Percentiles rank a stretch among this genome's conserved stretches.
These are phyloP conservation scores for Entomortierella parvispora DNA, from an alignment of 192 early-diverging fungal genomes.

Conservation along the genomic window DNA sequence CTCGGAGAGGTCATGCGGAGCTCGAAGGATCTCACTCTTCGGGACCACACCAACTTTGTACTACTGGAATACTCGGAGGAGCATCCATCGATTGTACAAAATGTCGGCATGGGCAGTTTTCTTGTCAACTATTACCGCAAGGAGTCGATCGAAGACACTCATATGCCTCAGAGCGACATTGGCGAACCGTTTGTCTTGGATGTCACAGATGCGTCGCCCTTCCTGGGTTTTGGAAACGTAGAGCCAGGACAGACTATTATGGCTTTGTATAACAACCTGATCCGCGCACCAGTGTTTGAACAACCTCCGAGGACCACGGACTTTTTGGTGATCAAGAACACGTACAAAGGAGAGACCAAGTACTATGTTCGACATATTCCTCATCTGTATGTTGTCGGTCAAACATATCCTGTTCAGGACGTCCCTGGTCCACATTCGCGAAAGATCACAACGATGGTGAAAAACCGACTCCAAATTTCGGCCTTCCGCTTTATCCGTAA, in stretches of 20 bases:
- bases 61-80: constrained; percentile 97
- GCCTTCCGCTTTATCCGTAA: constrained; percentile 89
- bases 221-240: constrained; percentile 95
- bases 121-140: constrained; percentile 97
- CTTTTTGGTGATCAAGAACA: constrained; percentile 86
- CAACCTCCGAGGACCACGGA: constrained; percentile 79
- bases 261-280: constrained; percentile 93
- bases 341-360: constrained; percentile 80
- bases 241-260: constrained; percentile 90
- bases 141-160: constrained; percentile 80
- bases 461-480: constrained; percentile 88
- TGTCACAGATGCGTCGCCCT: constrained; percentile 90
- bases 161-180: constrained; percentile 78
- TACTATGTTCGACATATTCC: constrained; percentile 90
- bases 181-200: constrained; percentile 90
- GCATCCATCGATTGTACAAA: constrained; percentile 91
- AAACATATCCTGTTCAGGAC: constrained; percentile 93
- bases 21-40: constrained; percentile 89
- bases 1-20: constrained; percentile 77
- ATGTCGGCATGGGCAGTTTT: constrained; percentile 94
- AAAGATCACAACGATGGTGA: constrained; percentile 87
- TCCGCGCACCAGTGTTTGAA: constrained; percentile 90
- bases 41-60: constrained; percentile 84
- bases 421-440: constrained; percentile 96
- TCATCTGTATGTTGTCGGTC: constrained; percentile 86